These are phyloP conservation scores for Vigna nakashimae DNA, from an alignment of 306 rosid species.

Conservation along the genomic window DNA sequence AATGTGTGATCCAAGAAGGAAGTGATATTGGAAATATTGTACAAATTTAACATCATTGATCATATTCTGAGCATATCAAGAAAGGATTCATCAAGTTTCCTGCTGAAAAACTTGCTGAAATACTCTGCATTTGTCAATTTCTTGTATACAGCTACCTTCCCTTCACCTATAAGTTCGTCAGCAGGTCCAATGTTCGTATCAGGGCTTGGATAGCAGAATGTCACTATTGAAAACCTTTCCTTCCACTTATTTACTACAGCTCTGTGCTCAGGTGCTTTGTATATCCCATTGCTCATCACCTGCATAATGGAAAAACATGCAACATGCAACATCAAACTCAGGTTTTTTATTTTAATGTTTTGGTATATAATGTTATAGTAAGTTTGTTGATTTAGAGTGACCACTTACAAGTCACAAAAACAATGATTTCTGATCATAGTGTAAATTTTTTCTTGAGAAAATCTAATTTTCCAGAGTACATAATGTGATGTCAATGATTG, in stretches of 20 bases:
- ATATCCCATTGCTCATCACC: constrained; percentile 60
- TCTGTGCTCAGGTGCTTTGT: constrained; percentile 63
- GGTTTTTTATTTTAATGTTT: background rate
- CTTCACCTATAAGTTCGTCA: constrained; percentile 42
- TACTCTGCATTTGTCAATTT: constrained; percentile 52
- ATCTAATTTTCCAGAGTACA: constrained; percentile 6
- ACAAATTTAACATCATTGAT: constrained; percentile 11
- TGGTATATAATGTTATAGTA: background rate
- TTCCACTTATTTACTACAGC: constrained; percentile 53
- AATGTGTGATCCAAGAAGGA: background rate
- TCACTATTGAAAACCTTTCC: constrained; percentile 52
- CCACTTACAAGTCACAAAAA: background rate
- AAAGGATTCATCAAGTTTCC: constrained; percentile 53
- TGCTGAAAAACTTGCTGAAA: constrained; percentile 46
- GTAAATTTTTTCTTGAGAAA: background rate
- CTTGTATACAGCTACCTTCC: constrained; percentile 43
- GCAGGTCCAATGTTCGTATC: constrained; percentile 47
- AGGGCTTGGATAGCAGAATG: constrained; percentile 56
- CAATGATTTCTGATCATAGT: background rate
- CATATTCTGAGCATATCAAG: constrained; percentile 49
- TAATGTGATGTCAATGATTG: constrained; percentile 5
- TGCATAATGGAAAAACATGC: constrained; percentile 28
- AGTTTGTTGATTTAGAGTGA: background rate
- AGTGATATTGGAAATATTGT: background rate
- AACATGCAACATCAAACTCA: background rate